Percentiles rank a stretch among this genome's conserved stretches.
These are phyloP conservation scores for Daldinia childiae DNA, from an alignment of 495 filamentous ascomycete species.

Conservation along the genomic window DNA sequence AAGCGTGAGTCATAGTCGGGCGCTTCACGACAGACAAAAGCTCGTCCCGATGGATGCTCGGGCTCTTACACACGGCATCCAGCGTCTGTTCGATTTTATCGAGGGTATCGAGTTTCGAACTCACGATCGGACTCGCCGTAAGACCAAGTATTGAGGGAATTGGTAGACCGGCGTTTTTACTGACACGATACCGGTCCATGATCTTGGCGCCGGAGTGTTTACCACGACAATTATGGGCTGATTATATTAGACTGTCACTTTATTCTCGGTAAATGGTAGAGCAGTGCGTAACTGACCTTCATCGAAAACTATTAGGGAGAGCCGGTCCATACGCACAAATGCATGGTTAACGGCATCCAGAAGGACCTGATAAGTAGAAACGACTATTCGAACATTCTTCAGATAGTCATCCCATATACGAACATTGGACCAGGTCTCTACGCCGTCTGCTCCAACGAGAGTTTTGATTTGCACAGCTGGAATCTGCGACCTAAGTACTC, in stretches of 20 bases:
- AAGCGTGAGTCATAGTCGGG: slow-evolving; percentile 66
- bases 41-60: slow-evolving; percentile 75
- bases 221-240: slow-evolving; percentile 75
- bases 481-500: slow-evolving; percentile 69
- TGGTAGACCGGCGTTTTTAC: slow-evolving; percentile 45
- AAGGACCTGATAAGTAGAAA: slow-evolving; percentile 81
- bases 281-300: slow-evolving; percentile 69
- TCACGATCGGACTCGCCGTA: slow-evolving; percentile 83
- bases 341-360: slow-evolving; percentile 81
- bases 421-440: slow-evolving; percentile 79
- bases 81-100: slow-evolving; percentile 76
- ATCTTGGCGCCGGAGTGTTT: slow-evolving; percentile 77
- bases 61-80: slow-evolving; percentile 75
- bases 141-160: slow-evolving; percentile 83
- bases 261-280: not conserved
- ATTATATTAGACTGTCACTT: slow-evolving; percentile 24
- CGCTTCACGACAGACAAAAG: slow-evolving; percentile 72
- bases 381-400: slow-evolving; percentile 71
- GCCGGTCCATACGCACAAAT: slow-evolving; percentile 72
- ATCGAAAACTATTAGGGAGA: slow-evolving; percentile 85
- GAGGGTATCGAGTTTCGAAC: slow-evolving; percentile 61
- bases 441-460: slow-evolving; percentile 73
- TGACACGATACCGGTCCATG: slow-evolving; percentile 78
- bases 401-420: slow-evolving; percentile 78
- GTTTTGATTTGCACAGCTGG: slow-evolving; percentile 68